Base-by-base conservation (phyloP, 371 early-diverging fungal species). In the Furculomyces boomerangus region DNA sequence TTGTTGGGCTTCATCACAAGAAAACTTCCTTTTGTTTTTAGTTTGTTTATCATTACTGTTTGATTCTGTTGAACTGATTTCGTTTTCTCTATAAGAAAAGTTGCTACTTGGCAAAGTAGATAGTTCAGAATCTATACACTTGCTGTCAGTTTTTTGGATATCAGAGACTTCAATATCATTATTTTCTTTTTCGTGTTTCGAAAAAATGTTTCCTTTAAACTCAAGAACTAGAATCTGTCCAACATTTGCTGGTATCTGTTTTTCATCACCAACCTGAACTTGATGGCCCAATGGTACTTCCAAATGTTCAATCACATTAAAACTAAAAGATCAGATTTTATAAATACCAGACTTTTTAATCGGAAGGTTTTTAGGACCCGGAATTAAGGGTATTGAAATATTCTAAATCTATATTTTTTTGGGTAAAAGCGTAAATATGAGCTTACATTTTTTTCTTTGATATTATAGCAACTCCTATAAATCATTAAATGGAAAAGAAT, bases 241-340 rank as follows among this genome's bases (percentile, higher is more conserved):
- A 1, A 73, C 61, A 49, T 78, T 78, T 28, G 65, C 62, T 3
- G 77, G 73, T 10, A 50, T n/a, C 20, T 70, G 62, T 16, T 48
- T 40, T 48, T 68, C 62, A 13, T 53, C 59, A 22, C 64, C 63
- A 28, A 70, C 71, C 8, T 60, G 59, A 22, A 61, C 56, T 24
- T 65, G 57, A 2, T 40, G 31, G 45, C 74, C 73, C 63, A 67
- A 62, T 22, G 20, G 14, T 45, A 74, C 27, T 5, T 50, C 5
- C 26, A 41, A 41, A 29, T 60, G 52, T 28, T 7, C 10, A 22
- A 14, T 39, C n/a, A 45, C 8, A 20, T 45, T 45, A 20, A 45
- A 8, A 45, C 27, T 45, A 24, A 45, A 10, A 10, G 5, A 10
- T 22, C 27, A 20, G n/a, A 45, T 7, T 45, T 45, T 8, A 45